A percentile compares a stretch with the other conserved stretches of the same genome.
These are phyloP conservation scores for Asterella californica DNA, from an alignment of 225 moss, liverwort and hornwort genomes.

Conservation along the genomic window DNA sequence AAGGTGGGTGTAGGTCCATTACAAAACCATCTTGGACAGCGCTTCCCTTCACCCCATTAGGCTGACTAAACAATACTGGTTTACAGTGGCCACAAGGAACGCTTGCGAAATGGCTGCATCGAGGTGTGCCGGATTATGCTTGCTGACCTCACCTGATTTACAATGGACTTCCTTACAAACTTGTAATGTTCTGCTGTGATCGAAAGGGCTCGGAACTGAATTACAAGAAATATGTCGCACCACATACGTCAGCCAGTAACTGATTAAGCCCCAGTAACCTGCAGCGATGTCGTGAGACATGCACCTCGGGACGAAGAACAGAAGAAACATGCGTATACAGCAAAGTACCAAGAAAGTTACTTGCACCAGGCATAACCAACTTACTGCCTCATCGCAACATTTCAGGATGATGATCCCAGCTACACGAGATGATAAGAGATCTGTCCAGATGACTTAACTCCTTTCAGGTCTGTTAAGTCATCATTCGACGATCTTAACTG, in stretches of 20 bases:
- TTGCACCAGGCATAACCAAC: neutral
- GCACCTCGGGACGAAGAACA: neutral
- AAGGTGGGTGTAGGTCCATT: neutral
- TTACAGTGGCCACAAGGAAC: neutral
- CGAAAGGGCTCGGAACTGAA: constrained; percentile 98
- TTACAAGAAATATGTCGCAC: neutral
- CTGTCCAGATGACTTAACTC: too few relatives aligned
- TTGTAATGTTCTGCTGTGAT: constrained; percentile 90
- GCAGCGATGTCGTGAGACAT: neutral
- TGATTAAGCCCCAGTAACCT: neutral
- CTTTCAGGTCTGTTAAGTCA: too few relatives aligned
- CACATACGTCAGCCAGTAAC: neutral
- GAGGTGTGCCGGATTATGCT: too few relatives aligned
- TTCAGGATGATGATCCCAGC: too few relatives aligned
- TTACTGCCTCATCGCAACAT: too few relatives aligned
- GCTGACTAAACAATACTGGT: neutral
- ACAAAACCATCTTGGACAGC: neutral
- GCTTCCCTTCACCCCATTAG: neutral
- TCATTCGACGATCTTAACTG: neutral
- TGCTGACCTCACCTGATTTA: constrained; percentile 57
- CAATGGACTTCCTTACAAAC: constrained; percentile 74
- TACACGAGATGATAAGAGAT: too few relatives aligned
- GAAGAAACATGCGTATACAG: neutral
- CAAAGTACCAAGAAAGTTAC: neutral
- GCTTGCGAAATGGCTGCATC: neutral